A percentile compares a stretch with the other conserved stretches of the same genome.
Conservation (phyloP, 2,329 filamentous ascomycete species). For the Trichophyton benhamiae region DNA sequence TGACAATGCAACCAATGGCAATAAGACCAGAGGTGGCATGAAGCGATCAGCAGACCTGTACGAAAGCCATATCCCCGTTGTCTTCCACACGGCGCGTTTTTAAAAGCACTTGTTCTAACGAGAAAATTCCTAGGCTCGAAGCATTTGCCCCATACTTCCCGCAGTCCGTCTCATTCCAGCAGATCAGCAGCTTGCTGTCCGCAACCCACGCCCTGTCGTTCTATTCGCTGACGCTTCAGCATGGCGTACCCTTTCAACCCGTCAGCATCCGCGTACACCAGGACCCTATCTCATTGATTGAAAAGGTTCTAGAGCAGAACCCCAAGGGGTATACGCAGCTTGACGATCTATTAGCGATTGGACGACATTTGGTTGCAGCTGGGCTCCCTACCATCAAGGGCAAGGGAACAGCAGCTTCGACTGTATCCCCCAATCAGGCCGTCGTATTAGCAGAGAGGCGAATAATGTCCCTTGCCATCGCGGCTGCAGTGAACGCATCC, state of each 20-base stretch:
- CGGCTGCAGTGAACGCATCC: conserved; percentile 31
- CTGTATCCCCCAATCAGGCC: conserved; percentile 15
- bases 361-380: conserved; percentile 43
- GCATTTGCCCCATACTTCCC: conserved; percentile 34
- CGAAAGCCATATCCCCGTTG: conserved; percentile 15
- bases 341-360: conserved; percentile 51
- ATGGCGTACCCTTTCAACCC: conserved; percentile 53
- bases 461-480: conserved; percentile 36
- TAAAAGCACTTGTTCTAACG: neutral
- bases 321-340: conserved; percentile 49
- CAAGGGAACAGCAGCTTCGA: conserved; percentile 12
- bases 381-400: conserved; percentile 25
- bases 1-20: conserved; percentile 55
- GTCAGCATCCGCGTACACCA: conserved; percentile 53
- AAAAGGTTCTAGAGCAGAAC: conserved; percentile 51
- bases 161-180: conserved; percentile 27
- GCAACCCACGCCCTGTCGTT: conserved; percentile 54
- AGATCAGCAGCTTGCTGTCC: conserved; percentile 43
- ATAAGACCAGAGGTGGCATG: conserved; percentile 49
- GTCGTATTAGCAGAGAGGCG: conserved; percentile 31
- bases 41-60: conserved; percentile 48
- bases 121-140: conserved; percentile 23
- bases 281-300: conserved; percentile 47
- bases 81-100: neutral
- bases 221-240: conserved; percentile 51